phyloP scores from a whole-genome alignment of 2,329 filamentous ascomycete species.

The Talaromyces sp. region DNA sequence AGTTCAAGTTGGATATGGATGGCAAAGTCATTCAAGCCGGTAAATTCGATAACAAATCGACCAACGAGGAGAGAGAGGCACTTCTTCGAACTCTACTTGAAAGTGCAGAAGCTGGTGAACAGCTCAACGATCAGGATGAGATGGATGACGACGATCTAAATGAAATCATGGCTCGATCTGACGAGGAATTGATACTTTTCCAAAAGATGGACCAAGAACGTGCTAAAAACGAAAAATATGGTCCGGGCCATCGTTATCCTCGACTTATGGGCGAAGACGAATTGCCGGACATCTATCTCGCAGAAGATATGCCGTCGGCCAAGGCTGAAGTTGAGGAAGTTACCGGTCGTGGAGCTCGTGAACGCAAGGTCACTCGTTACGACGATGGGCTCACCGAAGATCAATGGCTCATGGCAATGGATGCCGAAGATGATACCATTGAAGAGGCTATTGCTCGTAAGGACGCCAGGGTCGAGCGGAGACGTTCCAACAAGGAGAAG shows the following conservation, averaged over 20 bases:
- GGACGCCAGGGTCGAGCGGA: constrained; percentile 76
- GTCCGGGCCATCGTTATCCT: constrained; percentile 63
- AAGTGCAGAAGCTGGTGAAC: constrained; percentile 64
- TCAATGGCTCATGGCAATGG: constrained; percentile 97
- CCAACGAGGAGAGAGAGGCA: constrained; percentile 94
- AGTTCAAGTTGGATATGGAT: constrained; percentile 98
- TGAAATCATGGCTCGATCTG: constrained; percentile 83
- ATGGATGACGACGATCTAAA: constrained; percentile 99
- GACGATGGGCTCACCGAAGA: constrained; percentile 97
- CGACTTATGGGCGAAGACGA: constrained; percentile 85
- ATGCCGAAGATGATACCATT: constrained; percentile 91
- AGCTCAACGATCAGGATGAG: constrained; percentile 83
- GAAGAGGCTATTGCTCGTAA: constrained; percentile 91
- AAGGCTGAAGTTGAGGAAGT: constrained; percentile 75
- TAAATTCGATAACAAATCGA: constrained; percentile 99
- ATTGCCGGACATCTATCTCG: constrained; percentile 88
- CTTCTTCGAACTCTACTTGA: constrained; percentile 93
- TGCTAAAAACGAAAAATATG: constrained; percentile 64
- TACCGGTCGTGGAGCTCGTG: constrained; percentile 84
- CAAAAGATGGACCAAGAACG: constrained; percentile 79
- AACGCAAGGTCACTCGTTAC: constrained; percentile 90
- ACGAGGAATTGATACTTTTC: constrained; percentile 73
- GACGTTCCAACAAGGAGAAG: constrained; percentile 72
- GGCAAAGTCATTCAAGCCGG: constrained; percentile 99
- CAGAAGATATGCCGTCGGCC: constrained; percentile 71